Percentiles rank a stretch among this genome's conserved stretches.
Conservation (phyloP, 2,329 filamentous ascomycete genomes). For the Venturia aucupariae region DNA sequence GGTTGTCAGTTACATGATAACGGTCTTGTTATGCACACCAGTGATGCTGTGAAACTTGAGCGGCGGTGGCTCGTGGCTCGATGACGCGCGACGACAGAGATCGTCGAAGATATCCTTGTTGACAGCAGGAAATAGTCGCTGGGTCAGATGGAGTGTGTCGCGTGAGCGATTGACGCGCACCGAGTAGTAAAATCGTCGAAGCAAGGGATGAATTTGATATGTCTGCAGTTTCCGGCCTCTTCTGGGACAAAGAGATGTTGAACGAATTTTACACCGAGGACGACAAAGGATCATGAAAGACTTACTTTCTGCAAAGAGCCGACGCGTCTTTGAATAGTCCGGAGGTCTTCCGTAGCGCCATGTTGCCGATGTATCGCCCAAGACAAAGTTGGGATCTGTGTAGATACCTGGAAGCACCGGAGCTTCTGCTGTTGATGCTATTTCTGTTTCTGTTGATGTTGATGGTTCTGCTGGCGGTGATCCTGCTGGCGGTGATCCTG, state of each 20-base stretch:
- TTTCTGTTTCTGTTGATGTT: neutral
- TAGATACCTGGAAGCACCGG: slow-evolving; percentile 43
- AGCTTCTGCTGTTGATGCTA: neutral
- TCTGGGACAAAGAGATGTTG: neutral
- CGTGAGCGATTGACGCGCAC: neutral
- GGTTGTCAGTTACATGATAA: slow-evolving; percentile 1
- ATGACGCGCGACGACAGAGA: neutral
- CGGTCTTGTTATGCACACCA: slow-evolving; percentile 15
- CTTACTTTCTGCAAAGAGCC: slow-evolving; percentile 50
- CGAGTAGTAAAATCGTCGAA: neutral
- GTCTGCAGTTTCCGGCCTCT: neutral
- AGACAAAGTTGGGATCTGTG: slow-evolving; percentile 48
- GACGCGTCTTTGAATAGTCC: slow-evolving; percentile 55
- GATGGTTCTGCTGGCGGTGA: neutral
- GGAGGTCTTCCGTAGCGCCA: slow-evolving; percentile 54
- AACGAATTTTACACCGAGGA: neutral
- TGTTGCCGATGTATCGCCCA: slow-evolving; percentile 42
- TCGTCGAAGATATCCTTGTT: neutral
- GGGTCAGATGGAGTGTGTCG: neutral
- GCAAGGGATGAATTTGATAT: neutral
- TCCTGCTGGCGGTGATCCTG: too few relatives aligned
- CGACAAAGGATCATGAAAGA: neutral
- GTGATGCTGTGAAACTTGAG: neutral
- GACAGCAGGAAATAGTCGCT: neutral
- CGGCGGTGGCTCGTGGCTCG: too few relatives aligned